Evolutionary conservation across 768 basidiomycete species (phyloP), one percentile per base, ranked within the genome.

Genomic region (Lactarius sp.): DNA sequence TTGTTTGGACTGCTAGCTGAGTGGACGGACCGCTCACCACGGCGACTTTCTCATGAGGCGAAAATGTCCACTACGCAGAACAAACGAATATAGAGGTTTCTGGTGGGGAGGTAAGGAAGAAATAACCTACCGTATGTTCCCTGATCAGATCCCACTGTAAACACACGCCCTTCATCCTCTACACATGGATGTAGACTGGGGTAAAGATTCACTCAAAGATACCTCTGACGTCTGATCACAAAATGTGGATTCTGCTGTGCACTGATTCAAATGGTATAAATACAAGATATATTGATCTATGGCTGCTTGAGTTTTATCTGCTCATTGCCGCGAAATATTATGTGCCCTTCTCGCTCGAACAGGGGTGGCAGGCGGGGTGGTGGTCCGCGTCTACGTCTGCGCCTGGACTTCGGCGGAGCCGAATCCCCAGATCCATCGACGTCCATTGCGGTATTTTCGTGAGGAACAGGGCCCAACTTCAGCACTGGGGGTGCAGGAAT

Each of bases 291-390:
- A 41, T 57, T 39, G 33, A 22, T 50, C 41, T 64, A 60, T 9
- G 41, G 5, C 8, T 10, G 39, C 33, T 51, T 50, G 5, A 50
- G 36, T 20, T 41, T n/a, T 53, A 69, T 59, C 39, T 69, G 74
- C 64, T 85, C 83, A 68, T 83, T 83, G 34, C 90, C 89, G 53
- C 84, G 74, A 69, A 88, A 86, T 4, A 89, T 74, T 20, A 86
- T 78, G 71, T 92, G 89, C 0, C 87, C 88, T 77, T 67, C 69
- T 16, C 81, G 80, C 55, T 84, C 82, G 70, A 86, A 88, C 18
- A 90, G 75, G 3, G 87, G 88, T 0, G 81, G 80, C 7, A 74
- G 67, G 8, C 81, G 81, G n/a, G 80, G 70, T 6, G 57, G 52
- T 3, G 71, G 71, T 1, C 60, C 57, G 52, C 69, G 72, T 69